phyloP scores from a whole-genome alignment of 345 rosid species.

The Anacardium occidentale region DNA sequence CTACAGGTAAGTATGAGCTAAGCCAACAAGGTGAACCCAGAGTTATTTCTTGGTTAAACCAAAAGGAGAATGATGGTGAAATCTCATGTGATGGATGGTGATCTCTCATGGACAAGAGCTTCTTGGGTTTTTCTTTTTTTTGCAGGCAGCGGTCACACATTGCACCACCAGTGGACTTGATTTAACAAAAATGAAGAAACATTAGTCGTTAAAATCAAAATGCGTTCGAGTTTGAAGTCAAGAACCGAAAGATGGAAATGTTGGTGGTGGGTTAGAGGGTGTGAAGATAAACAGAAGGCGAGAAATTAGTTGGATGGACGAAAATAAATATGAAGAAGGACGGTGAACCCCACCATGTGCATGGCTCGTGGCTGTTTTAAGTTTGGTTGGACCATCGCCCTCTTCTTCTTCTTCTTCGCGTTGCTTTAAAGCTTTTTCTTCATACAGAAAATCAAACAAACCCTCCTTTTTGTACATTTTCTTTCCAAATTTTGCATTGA shows the following conservation, averaged over 20 bases:
- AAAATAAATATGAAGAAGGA: background rate
- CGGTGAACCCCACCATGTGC: slow-evolving; percentile 37
- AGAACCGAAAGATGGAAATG: background rate
- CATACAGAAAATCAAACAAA: background rate
- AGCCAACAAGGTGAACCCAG: too few relatives aligned
- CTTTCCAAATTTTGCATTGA: background rate
- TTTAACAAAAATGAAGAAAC: too few relatives aligned
- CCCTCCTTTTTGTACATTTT: background rate
- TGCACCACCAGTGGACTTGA: background rate
- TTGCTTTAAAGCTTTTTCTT: background rate
- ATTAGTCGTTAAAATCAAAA: too few relatives aligned
- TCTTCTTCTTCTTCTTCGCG: background rate
- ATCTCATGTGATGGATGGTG: slow-evolving; percentile 1
- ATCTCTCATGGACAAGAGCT: slow-evolving; percentile 12
- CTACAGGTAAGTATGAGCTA: too few relatives aligned
- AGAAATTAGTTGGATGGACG: slow-evolving; percentile 14
- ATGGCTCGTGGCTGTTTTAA: background rate
- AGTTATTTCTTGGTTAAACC: background rate
- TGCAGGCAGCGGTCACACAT: background rate
- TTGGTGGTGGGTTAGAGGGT: background rate
- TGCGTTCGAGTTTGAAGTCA: too few relatives aligned
- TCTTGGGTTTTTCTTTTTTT: background rate
- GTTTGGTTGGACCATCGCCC: slow-evolving; percentile 27
- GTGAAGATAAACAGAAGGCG: slow-evolving; percentile 15
- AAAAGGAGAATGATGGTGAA: too few relatives aligned